phyloP scores from a whole-genome alignment of 257 asterid species.

The Fraxinus americana region DNA sequence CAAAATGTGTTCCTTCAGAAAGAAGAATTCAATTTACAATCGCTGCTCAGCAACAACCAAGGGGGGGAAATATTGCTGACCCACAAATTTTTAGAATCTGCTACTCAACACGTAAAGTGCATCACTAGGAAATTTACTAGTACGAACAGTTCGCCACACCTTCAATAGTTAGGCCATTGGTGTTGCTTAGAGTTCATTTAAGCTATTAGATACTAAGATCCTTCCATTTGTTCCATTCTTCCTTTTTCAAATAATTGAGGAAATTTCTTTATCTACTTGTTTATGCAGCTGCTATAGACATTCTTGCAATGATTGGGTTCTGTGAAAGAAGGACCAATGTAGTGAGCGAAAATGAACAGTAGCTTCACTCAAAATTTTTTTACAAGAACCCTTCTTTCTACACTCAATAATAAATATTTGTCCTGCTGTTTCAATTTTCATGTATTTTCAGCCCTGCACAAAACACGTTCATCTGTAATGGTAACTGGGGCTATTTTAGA shows the following conservation, averaged over 20 bases:
- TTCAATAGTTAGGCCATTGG: no score
- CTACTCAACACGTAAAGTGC: not conserved
- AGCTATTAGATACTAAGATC: not conserved
- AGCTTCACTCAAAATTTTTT: not conserved
- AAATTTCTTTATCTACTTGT: constrained; percentile 1
- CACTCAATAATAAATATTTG: not conserved
- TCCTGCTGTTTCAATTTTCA: not conserved
- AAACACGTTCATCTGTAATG: no score
- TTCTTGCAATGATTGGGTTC: constrained; percentile 66
- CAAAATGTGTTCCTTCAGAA: not conserved
- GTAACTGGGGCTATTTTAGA: not conserved
- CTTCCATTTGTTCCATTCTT: not conserved
- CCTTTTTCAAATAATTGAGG: not conserved
- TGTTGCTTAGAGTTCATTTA: no score
- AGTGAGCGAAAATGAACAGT: not conserved
- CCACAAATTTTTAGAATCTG: not conserved
- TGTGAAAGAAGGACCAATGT: constrained; percentile 37
- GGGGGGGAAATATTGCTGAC: not conserved
- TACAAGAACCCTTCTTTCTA: not conserved
- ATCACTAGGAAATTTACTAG: not conserved
- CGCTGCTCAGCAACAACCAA: not conserved
- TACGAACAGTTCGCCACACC: no score
- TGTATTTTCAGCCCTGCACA: not conserved
- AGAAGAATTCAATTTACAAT: no score
- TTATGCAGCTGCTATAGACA: constrained; percentile 73